Base-by-base conservation (phyloP, 2,329 filamentous ascomycete species). In the Elsinoe australis region DNA sequence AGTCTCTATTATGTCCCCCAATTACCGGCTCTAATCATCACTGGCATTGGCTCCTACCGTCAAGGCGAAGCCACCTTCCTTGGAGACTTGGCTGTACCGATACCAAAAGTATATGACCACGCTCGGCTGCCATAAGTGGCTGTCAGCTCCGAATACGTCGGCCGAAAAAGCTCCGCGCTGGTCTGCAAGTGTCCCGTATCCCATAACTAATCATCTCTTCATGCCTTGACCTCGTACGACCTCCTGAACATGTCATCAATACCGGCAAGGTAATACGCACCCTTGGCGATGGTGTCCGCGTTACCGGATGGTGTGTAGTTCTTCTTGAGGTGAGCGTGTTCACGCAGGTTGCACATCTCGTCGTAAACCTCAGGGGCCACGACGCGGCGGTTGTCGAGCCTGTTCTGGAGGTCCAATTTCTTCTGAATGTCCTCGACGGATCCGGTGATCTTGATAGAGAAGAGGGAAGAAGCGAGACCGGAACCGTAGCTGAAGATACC, bases 401-500 rank as follows among this genome's bases (percentile, higher is more conserved):
- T 64, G 48, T 59, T 62, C 41, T 71, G 67, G 41, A 74, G 62
- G 53, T 74, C 67, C 18, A 74, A 56, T 61, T 73, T 67, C 60
- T 70, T 64, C 39, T 61, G 60, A 24, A 74, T 64, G 57, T 72
- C 67, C 54, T 68, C 64, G 50, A 64, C 65, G 63, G 62, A 69
- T 51, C 70, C 71, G 50, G 61, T 65, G 55, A 74, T 64, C 56
- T 65, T 67, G 54, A 75, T 62, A 31, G 69, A 70, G 62, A 75
- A 74, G 61, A 75, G 59, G 42, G 71, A 73, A 22, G 67, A 67
- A 31, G 72, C 71, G 21, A 74, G 67, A 54, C 72, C 73, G 52
- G 66, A 71, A 55, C 72, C 72, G 60, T 74, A 75, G 55, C 69
- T 72, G 67, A 75, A 74, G 53, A 74, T 65, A 46, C 64, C 70